Base-by-base conservation (phyloP, 371 early-diverging fungal species). In the Zychaea mexicana region DNA sequence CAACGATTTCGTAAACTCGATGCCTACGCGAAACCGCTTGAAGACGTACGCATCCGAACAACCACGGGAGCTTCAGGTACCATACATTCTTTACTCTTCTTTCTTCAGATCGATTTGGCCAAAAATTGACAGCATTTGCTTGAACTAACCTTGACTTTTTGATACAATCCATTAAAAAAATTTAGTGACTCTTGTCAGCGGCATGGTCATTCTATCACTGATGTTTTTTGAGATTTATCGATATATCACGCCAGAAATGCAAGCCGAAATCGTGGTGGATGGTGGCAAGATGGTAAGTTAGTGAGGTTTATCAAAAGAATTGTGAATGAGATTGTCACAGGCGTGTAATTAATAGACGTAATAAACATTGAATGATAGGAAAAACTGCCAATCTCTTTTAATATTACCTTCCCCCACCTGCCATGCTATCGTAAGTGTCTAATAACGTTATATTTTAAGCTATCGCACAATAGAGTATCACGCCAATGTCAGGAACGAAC, bases 1-100 rank as follows among this genome's bases (percentile, higher is more conserved):
- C 83, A 79, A 56, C 73, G 85, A 38, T 84, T 91, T 62, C 84
- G 84, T 61, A 78, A 80, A 60, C 88, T 96, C 61, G 99, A 98
- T 72, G 96, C 95, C 21, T 97, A 96, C 67, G 98, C 99, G n/a
- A 98, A 98, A 69, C 95, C 98, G 1, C 82, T 96, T 17, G 99
- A 98, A 66, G 97, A 98, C 75, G 95, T 97, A 76, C 86, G 94
- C 57, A 83, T 95, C 53, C 88, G 92, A 70, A 98, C 98, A n/a
- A 79, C 84, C 17, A 84, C 93, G 0, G 98, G 98, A 57, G 97
- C 93, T 38, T 64, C 79, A 56, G 90, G 94, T 94, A 90, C 45
- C n/a, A n/a, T n/a, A n/a, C n/a, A n/a, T n/a, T n/a, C n/a, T 42
- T 42, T 42, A 42, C 13, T 42, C 13, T 12, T 42, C n/a, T 15